Evolutionary conservation across 805 yeast genomes (phyloP), one percentile per base, ranked within the genome.

Genomic region (Saturnispora bothae): DNA sequence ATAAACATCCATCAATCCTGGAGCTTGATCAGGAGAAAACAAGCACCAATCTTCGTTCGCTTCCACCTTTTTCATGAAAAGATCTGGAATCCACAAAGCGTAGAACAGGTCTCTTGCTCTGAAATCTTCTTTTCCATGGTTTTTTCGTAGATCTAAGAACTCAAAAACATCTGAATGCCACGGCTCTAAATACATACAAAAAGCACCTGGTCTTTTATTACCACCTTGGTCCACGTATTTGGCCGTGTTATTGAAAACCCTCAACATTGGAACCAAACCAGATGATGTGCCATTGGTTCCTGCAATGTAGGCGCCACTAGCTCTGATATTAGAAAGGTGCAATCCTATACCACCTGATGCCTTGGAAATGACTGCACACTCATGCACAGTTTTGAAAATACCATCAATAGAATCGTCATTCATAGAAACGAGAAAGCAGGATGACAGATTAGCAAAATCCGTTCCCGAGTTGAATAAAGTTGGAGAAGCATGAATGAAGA

Each of bases 141-240:
- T 89, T 64, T 89, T 88, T 53, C 92, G 74, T 48, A 89, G 66
- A 42, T 88, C 89, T 38, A 89, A 60, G 52, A 89, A 80, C 43
- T 83, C 95, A 57, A 84, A 81, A 26, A 89, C 69, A 52, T 89
- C 98, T 9, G 82, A 73, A 56, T 89, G 98, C 98, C 98, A 89
- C 40, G 98, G 96, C 63, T 89, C 98, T 27, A 89, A 59, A 61
- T 88, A 89, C 27, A 86, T 63, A 26, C 96, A 95, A 60, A 89
- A 83, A 3, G 98, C 98, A 45, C 97, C 97, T 0, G 98, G 98
- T 53, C 98, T 70, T 61, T 88, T 88, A 64, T 89, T 89, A 40
- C 97, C 97, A 45, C 98, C 98, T 68, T 89, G 98, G 53, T 89
- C 97, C 30, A 89, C 97, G 54, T 88, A 89, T 50, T 96, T 74